These are phyloP conservation scores for Fusarium nygamai DNA, from an alignment of 2,329 filamentous ascomycete species.

Conservation along the genomic window DNA sequence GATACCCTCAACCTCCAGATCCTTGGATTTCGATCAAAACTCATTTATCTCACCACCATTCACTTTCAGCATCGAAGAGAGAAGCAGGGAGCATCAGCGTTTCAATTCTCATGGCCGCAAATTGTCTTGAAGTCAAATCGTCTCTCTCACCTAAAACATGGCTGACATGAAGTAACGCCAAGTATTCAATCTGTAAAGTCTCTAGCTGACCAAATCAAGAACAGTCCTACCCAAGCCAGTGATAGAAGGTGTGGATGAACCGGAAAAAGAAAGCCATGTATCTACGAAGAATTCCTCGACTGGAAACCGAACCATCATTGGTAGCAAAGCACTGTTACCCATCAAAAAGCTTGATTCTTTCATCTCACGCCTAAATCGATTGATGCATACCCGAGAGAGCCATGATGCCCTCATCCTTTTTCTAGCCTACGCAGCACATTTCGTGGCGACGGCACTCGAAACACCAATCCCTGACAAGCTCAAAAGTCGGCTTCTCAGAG, in stretches of 20 bases:
- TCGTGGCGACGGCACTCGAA: slow-evolving; percentile 14
- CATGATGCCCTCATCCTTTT: slow-evolving; percentile 26
- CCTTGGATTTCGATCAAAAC: neutral
- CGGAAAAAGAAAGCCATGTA: neutral
- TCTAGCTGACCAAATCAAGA: neutral
- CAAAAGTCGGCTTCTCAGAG: rapidly evolving
- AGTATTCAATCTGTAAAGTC: rapidly evolving
- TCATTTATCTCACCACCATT: too few species aligned
- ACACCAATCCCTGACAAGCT: neutral
- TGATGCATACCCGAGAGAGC: slow-evolving; percentile 28
- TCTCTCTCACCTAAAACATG: neutral
- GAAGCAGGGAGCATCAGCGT: neutral
- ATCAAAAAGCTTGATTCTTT: slow-evolving; percentile 22
- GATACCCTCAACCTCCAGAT: neutral
- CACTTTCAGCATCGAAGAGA: neutral
- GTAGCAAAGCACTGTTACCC: neutral
- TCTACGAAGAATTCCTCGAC: rapidly evolving
- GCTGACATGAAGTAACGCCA: neutral
- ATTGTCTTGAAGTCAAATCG: rapidly evolving
- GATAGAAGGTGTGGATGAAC: neutral
- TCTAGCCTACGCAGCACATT: slow-evolving; percentile 22
- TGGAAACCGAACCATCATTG: rapidly evolving
- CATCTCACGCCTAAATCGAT: slow-evolving; percentile 14
- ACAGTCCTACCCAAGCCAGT: neutral
- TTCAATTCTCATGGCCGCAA: neutral